Conservation (phyloP, 768 basidiomycete species). For the Hydnum rufescens region DNA sequence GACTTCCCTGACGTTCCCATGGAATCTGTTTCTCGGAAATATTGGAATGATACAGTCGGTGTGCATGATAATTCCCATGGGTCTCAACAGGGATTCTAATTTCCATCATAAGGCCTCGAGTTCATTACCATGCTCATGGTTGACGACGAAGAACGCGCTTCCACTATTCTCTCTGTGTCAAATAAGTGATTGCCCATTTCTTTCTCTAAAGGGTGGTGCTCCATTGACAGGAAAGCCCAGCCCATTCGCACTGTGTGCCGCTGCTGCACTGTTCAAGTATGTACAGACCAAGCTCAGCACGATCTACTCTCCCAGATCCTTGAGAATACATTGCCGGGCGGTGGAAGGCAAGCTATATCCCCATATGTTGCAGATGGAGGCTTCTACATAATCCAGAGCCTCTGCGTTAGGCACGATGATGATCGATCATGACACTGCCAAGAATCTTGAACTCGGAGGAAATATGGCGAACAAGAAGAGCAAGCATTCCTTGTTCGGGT, state of each 20-base stretch:
- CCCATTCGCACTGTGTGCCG: conserved; percentile 76
- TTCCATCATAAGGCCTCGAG: conserved; percentile 36
- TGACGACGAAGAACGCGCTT: conserved; percentile 65
- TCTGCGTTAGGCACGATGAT: conserved; percentile 58
- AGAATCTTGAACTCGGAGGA: conserved; percentile 72
- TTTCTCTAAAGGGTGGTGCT: not conserved
- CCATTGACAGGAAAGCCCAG: conserved; percentile 21
- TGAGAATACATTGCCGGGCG: conserved; percentile 55
- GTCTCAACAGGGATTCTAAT: conserved; percentile 14
- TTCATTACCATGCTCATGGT: conserved; percentile 60
- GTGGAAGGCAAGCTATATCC: conserved; percentile 31
- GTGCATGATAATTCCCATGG: conserved; percentile 3
- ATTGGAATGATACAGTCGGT: conserved; percentile 78
- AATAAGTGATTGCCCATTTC: conserved; percentile 38
- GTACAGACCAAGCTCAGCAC: conserved; percentile 49
- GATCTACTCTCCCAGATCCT: conserved; percentile 45
- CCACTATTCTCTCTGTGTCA: conserved; percentile 53
- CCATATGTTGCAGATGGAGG: not conserved
- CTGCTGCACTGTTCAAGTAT: conserved; percentile 74
- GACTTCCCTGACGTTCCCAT: conserved; percentile 50
- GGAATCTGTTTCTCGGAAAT: conserved; percentile 53
- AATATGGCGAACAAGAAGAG: conserved; percentile 53
- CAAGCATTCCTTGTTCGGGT: conserved; percentile 66
- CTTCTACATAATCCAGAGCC: not conserved
- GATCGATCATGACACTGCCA: conserved; percentile 77